Base-by-base conservation (phyloP, 2,329 filamentous ascomycete genomes). In the Cryphonectria radicalis region DNA sequence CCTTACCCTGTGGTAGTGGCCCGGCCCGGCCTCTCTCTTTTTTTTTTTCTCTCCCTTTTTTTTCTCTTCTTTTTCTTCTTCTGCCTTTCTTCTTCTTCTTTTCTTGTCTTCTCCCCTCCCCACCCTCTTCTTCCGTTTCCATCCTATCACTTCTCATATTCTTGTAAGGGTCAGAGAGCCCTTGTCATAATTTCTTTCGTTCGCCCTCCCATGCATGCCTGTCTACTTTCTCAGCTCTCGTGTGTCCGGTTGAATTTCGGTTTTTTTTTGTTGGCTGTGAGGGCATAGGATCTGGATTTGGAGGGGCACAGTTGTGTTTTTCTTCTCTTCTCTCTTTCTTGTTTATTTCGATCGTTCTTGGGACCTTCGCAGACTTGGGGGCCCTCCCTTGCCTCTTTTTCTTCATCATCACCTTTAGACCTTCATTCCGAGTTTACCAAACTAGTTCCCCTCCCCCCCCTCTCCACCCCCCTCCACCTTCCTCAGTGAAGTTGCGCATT, bases 171-270 rank as follows among this genome's bases (percentile, higher is more conserved):
- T 28, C 53, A 28, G 53, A 28, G 25, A 17, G 14, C 25, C 55
- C 25, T 32, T 35, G 25, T 35, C 55, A 32, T 4, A 59, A 35
- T 6, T 59, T 59, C 55, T 59, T 32, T 59, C 55, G 28, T 17
- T 59, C 25, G 55, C 55, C 22, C 46, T 50, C 8, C 22, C 46
- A 50, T 50, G 46, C 46, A 50, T 50, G 46, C n/a, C 46, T 50
- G 19, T 50, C 43, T 50, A 17, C 46, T 50, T n/a, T 35, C 25
- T 32, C 55, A 59, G 55, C 25, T 59, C 55, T 32, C 25, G 55
- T 59, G 25, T 28, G 55, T 59, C 55, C 55, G 25, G 55, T 59
- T 59, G 55, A 59, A 59, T 19, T 22, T 59, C 55, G 55, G 55
- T 59, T 59, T 59, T 5, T 5, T 59, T 10, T 59, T 19, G 46